phyloP scores from a whole-genome alignment of 148 eudicot genomes.

The Camellia sinensis region DNA sequence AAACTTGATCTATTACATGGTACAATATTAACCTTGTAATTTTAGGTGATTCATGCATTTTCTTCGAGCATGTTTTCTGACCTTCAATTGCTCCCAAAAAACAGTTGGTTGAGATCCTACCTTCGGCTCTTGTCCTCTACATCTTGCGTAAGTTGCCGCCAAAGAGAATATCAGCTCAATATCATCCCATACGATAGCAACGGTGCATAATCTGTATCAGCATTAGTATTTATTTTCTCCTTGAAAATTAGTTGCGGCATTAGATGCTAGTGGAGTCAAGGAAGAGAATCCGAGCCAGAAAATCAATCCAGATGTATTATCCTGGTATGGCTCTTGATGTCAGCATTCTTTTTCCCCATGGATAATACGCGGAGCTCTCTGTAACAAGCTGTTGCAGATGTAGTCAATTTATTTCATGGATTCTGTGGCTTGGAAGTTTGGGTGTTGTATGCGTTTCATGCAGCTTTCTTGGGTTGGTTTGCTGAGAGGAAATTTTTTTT shows the following conservation, averaged over 20 bases:
- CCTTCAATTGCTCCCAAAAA: neutral
- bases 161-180: conserved; percentile 65
- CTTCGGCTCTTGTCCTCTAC: conserved; percentile 85
- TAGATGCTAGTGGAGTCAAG: conserved; percentile 11
- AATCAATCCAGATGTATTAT: neutral
- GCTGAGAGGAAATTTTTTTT: neutral
- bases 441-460: neutral
- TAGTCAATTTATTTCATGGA: conserved; percentile 3
- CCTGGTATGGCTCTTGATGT: neutral
- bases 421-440: conserved; percentile 15
- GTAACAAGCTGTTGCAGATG: conserved; percentile 19
- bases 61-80: neutral
- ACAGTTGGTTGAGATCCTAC: conserved; percentile 94
- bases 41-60: neutral
- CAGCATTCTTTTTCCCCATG: conserved; percentile 16
- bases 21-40: conserved; percentile 22
- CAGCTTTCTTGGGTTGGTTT: neutral
- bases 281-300: conserved; percentile 3
- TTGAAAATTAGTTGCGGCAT: conserved; percentile 11
- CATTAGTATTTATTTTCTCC: neutral
- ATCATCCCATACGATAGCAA: conserved; percentile 67
- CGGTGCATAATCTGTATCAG: neutral
- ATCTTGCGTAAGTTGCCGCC: conserved; percentile 87
- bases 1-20: conserved; percentile 78
- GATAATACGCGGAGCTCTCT: conserved; percentile 15